Base-by-base conservation (phyloP, 441 rosid species). In the Euphorbia schlechtendalii region DNA sequence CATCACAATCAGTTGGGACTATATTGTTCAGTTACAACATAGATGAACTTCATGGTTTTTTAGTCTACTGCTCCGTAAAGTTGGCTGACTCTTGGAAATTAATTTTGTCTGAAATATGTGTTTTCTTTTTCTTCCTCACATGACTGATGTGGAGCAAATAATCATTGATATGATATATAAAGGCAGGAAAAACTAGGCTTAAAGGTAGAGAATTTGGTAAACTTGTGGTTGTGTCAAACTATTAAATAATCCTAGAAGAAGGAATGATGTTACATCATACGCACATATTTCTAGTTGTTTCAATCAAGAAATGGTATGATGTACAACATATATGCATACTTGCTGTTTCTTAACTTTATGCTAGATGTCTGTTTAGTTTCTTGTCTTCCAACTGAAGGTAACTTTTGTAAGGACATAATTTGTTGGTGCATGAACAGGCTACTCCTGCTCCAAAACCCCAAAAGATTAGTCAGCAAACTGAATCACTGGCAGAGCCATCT, bases 361-460 rank as follows among this genome's bases (percentile, higher is more conserved):
- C n/a, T n/a, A n/a, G n/a, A n/a, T n/a, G n/a, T n/a, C n/a, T n/a
- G n/a, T n/a, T n/a, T n/a, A n/a, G n/a, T n/a, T n/a, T n/a, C n/a
- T n/a, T n/a, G n/a, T n/a, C n/a, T n/a, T n/a, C n/a, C 20, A 20
- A 51, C 15, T 7, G 25, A 30, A 15, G 13, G 8, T 36, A 36
- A 28, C n/a, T 59, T 34, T 10, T 53, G n/a, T 8, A 54, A 71
- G 57, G 69, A 13, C 56, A 62, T 77, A 73, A 68, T 60, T 18
- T 74, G 48, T 59, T 57, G 71, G 61, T 73, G 18, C 67, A 45
- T 61, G 49, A 71, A 73, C 80, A 87, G 96, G 86, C 81, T 55
- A 69, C 75, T 18, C 72, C 81, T 48, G 64, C 72, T 56, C 30
- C 77, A 70, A 83, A 76, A 77, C 77, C 84, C 64, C 87, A 76